phyloP scores from a whole-genome alignment of 306 rosid genomes.

The Cucumis hystrix region DNA sequence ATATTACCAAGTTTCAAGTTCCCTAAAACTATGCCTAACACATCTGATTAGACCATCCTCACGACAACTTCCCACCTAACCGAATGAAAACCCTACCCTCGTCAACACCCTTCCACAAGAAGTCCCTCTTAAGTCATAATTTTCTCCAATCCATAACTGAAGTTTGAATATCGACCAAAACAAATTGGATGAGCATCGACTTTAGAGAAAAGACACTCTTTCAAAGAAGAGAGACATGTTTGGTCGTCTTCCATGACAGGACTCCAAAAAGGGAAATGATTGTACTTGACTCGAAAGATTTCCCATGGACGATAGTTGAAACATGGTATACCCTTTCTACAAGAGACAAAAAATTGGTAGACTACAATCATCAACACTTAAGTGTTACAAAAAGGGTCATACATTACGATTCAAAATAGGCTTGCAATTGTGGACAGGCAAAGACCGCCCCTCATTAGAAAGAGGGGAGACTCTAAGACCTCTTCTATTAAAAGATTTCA shows the following conservation, averaged over 20 bases:
- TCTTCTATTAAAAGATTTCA: neutral
- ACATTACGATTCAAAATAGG: neutral
- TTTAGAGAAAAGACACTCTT: neutral
- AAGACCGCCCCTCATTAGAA: neutral
- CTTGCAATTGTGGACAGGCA: neutral
- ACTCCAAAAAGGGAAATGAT: neutral
- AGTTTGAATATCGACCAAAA: neutral
- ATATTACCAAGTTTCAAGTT: neutral
- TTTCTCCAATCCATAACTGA: neutral
- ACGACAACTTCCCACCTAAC: neutral
- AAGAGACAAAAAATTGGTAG: neutral
- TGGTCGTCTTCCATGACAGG: neutral
- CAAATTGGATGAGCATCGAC: neutral
- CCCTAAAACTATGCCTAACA: neutral
- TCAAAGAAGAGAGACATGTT: neutral
- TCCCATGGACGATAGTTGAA: neutral
- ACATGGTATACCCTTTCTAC: neutral
- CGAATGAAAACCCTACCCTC: neutral
- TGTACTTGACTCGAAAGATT: neutral
- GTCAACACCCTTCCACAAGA: neutral
- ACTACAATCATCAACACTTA: neutral
- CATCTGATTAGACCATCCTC: neutral
- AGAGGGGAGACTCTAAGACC: neutral
- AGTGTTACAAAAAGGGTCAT: neutral
- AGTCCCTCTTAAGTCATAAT: neutral